A percentile compares a stretch with the other conserved stretches of the same genome.
Evolutionary conservation across 73 alveolate species (phyloP).

Genomic region (Paramecium biaurelia): DNA sequence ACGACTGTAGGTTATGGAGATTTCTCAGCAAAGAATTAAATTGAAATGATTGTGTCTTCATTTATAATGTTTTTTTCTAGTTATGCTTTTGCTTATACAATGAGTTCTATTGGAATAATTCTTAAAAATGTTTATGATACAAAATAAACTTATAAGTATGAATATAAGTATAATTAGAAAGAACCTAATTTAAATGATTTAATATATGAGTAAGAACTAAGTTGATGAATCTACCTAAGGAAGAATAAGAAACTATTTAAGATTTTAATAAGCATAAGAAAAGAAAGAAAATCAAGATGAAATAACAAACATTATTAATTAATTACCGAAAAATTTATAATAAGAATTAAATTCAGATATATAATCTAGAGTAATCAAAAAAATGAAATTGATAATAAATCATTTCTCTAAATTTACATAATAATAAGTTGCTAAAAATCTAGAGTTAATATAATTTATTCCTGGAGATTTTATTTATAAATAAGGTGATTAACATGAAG

Average conservation of each 20-base stretch:
- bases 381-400: background rate
- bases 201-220: background rate
- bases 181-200: background rate
- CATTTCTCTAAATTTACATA: background rate
- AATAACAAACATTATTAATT: background rate
- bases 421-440: background rate
- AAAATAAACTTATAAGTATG: background rate
- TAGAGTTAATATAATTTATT: background rate
- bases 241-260: slow-evolving; percentile 16
- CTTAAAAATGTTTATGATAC: slow-evolving; percentile 23
- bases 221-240: background rate
- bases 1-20: slow-evolving; percentile 66
- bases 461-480: slow-evolving; percentile 20
- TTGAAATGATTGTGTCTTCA: slow-evolving; percentile 15
- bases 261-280: background rate
- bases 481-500: background rate
- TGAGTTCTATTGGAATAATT: slow-evolving; percentile 59
- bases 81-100: slow-evolving; percentile 59
- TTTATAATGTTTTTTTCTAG: slow-evolving; percentile 48
- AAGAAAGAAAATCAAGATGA: background rate
- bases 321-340: background rate
- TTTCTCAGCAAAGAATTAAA: slow-evolving; percentile 13
- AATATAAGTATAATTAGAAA: background rate
- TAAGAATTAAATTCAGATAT: background rate
- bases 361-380: background rate